Evolutionary conservation across 2,329 filamentous ascomycete genomes (phyloP), one percentile per base, ranked within the genome.

Genomic region (Exophiala xenobiotica): DNA sequence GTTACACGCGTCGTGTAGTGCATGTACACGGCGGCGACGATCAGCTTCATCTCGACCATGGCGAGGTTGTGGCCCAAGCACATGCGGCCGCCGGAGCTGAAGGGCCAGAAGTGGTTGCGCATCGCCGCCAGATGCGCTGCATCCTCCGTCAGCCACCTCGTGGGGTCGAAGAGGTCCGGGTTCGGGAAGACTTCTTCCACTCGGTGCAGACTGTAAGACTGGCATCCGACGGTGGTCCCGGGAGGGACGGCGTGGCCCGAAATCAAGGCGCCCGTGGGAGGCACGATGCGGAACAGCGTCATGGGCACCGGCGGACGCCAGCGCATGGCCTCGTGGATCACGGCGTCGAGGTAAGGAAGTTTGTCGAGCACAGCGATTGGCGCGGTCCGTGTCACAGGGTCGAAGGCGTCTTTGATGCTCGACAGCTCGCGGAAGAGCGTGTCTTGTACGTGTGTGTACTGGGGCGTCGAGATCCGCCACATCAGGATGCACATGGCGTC

Each of bases 401-500:
- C 41, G 43, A 46, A 50, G 41, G 29, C 23, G 26, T 54, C 39
- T 0, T 65, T 48, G 4, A 75, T 59, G 0, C 22, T 42, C 7
- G 55, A 54, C 0, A 78, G 67, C 57, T 81, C 78, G 2, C 66
- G 59, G 6, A 68, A 64, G 2, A 82, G 63, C 6, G 66, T 70
- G 1, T 72, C 56, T 59, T 82, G 78, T n/a, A 70, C 73, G 6
- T 54, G 48, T 4, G 58, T 46, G 43, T 78, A 69, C 24, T 70
- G 65, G 0, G 82, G 80, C 56, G 80, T 79, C 1, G 85, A 88
- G 3, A 88, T 73, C 63, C 86, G 79, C 78, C 83, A 85, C 80
- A 88, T 84, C 9, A 88, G 71, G 63, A 87, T 87, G 62, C 83
- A 86, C 1, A 88, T 71, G 0, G 77, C 82, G 57, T 88, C 85